Conservation (phyloP, 192 early-diverging fungal genomes). For the Backusella parvicylindrica region DNA sequence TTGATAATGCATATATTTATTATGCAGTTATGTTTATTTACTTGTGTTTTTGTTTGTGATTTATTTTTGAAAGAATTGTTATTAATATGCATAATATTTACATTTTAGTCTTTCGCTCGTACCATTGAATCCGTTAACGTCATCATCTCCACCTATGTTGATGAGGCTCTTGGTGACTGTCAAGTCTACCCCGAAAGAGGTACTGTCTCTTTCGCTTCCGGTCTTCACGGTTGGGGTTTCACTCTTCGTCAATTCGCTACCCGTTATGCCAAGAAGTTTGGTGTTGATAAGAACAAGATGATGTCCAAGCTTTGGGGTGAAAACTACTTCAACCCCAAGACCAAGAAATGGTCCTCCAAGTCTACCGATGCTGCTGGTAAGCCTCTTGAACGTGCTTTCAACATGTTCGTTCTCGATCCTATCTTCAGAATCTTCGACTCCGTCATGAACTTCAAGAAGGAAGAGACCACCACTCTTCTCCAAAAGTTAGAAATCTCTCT, state of each 20-base stretch:
- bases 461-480: slow-evolving; percentile 70
- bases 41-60: slow-evolving; percentile 25
- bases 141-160: slow-evolving; percentile 92
- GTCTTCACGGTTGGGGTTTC: slow-evolving; percentile 99
- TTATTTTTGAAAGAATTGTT: too few species aligned
- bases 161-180: slow-evolving; percentile 83
- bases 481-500: slow-evolving; percentile 84
- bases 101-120: slow-evolving; percentile 86
- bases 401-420: slow-evolving; percentile 95
- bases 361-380: slow-evolving; percentile 70
- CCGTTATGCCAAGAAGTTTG: slow-evolving; percentile 97
- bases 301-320: slow-evolving; percentile 97
- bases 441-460: slow-evolving; percentile 97
- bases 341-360: slow-evolving; percentile 96
- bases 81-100: too few species aligned
- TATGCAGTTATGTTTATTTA: background rate
- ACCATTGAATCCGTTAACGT: slow-evolving; percentile 98
- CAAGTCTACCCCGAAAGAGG: slow-evolving; percentile 93
- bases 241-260: slow-evolving; percentile 96
- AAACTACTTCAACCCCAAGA: slow-evolving; percentile 97
- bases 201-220: slow-evolving; percentile 96
- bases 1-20: background rate
- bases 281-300: slow-evolving; percentile 94
- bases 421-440: slow-evolving; percentile 96
- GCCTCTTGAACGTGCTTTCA: slow-evolving; percentile 92